A percentile compares a stretch with the other conserved stretches of the same genome.
Conservation (phyloP, 2,329 filamentous ascomycete species). For the Gnomoniopsis sp. region DNA sequence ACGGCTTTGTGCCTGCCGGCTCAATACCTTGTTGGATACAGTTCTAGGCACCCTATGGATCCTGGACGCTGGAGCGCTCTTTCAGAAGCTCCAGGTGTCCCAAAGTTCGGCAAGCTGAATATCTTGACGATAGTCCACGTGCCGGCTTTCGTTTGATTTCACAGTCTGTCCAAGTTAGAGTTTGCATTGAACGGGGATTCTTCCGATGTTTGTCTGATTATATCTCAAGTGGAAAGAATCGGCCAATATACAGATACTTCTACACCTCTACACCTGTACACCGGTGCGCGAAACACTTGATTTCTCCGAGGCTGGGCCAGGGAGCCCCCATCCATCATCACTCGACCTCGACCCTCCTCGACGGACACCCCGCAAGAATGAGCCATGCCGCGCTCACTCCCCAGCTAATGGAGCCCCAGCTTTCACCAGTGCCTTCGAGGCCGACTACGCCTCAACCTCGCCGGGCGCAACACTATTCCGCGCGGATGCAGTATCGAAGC, state of each 20-base stretch:
- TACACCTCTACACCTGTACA: too few relatives aligned
- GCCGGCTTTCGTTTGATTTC: not conserved
- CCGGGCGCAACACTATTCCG: conserved; percentile 24
- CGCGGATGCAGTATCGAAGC: conserved; percentile 57
- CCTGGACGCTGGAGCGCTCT: too few relatives aligned
- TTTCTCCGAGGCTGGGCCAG: not conserved
- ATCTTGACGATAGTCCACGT: conserved; percentile 3
- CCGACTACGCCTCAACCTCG: conserved; percentile 26
- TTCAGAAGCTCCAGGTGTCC: conserved; percentile 17
- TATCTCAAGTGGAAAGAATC: not conserved
- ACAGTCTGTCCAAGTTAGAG: not conserved
- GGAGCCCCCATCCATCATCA: conserved; percentile 1
- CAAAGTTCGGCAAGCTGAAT: conserved; percentile 1
- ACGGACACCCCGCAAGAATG: conserved; percentile 16
- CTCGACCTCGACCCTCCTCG: not conserved
- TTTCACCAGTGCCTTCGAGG: conserved; percentile 21
- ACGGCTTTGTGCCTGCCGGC: conserved; percentile 9
- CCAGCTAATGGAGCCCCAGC: conserved; percentile 23
- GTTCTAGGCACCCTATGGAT: not conserved
- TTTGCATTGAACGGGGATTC: not conserved
- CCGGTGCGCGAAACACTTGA: not conserved
- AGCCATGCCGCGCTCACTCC: conserved; percentile 22
- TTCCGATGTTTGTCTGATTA: not conserved
- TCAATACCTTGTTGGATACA: not conserved
- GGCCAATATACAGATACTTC: not conserved